Evolutionary conservation across 768 basidiomycete species (phyloP).

Genomic region (Tulasnella sp.): DNA sequence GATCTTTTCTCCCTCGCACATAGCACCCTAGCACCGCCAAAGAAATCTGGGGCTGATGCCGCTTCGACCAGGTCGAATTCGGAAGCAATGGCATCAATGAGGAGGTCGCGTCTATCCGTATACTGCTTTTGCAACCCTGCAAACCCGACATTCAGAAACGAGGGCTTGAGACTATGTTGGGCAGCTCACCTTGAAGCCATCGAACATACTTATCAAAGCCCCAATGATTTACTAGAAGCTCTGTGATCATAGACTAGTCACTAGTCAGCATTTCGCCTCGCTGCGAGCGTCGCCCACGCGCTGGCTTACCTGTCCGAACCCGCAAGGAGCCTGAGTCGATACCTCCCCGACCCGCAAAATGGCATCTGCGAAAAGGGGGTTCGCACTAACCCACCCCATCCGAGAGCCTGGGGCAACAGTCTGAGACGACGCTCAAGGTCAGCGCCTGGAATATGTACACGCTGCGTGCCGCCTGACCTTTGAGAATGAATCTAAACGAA

Average conservation of each 20-base stretch:
- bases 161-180: not conserved
- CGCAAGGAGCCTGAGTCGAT: constrained; percentile 60
- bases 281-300: not conserved
- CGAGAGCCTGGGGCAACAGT: constrained; percentile 71
- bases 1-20: constrained; percentile 34
- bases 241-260: constrained; percentile 44
- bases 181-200: constrained; percentile 57
- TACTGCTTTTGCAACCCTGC: constrained; percentile 44
- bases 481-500: constrained; percentile 73
- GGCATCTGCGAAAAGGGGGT: constrained; percentile 65
- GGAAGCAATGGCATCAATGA: constrained; percentile 56
- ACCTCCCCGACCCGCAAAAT: constrained; percentile 63
- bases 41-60: constrained; percentile 24
- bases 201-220: constrained; percentile 61
- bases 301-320: constrained; percentile 52
- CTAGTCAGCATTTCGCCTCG: not conserved
- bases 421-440: constrained; percentile 33
- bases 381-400: constrained; percentile 74
- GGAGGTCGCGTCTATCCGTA: constrained; percentile 48
- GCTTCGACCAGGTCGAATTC: constrained; percentile 50
- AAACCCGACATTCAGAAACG: not conserved
- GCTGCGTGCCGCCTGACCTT: constrained; percentile 40
- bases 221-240: constrained; percentile 56
- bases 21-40: constrained; percentile 31
- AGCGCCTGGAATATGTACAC: constrained; percentile 17